Conservation (phyloP, 306 rosid species). For the Styphnolobium japonicum region DNA sequence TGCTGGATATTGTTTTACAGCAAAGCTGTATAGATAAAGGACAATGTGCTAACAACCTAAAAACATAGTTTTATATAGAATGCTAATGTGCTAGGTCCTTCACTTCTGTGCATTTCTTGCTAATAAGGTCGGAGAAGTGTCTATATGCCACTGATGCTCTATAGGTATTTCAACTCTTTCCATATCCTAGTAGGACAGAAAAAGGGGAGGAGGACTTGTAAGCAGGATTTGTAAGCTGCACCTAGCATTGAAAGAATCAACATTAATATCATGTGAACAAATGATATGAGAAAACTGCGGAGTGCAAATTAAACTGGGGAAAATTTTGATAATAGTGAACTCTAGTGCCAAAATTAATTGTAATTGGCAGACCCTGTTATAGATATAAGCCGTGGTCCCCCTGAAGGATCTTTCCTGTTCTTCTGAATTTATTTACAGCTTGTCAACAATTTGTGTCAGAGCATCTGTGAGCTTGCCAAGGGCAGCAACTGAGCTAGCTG, state of each 20-base stretch:
- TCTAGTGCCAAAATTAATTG: conserved; percentile 18
- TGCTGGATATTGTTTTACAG: not conserved
- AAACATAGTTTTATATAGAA: not conserved
- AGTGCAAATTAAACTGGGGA: not conserved
- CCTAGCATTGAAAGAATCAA: conserved; percentile 17
- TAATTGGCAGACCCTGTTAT: conserved; percentile 6
- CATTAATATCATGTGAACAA: conserved; percentile 1
- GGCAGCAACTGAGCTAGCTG: conserved; percentile 38
- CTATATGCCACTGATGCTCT: not conserved
- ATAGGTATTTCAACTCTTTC: not conserved
- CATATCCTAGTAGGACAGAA: not conserved
- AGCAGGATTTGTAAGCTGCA: not conserved
- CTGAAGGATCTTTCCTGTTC: not conserved
- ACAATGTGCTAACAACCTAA: not conserved
- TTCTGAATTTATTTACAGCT: conserved; percentile 30
- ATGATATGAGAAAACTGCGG: not conserved
- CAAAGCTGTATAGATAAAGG: not conserved
- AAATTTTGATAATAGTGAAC: not conserved
- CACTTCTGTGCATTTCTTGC: not conserved
- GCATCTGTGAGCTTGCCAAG: conserved; percentile 56
- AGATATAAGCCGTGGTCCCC: not conserved
- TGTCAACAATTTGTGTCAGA: conserved; percentile 54
- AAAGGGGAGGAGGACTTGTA: not conserved
- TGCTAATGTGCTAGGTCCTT: not conserved
- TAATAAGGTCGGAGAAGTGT: not conserved